Base-by-base conservation (phyloP, 192 early-diverging fungal genomes). In the Nowakowskiella sp. region DNA sequence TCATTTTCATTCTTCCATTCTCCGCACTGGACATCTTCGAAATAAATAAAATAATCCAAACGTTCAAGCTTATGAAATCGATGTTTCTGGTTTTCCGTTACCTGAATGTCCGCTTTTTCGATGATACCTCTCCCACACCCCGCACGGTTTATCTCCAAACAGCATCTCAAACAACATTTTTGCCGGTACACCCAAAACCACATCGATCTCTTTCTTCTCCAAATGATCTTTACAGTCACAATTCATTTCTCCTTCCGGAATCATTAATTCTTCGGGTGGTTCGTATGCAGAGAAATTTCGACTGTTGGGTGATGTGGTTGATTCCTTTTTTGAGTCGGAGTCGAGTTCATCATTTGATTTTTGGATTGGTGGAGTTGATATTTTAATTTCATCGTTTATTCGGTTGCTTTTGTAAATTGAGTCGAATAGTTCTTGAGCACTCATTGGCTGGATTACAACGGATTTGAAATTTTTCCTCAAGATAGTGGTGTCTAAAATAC, bases 221-320 rank as follows among this genome's bases (percentile, higher is more conserved):
- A 78, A 53, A 65, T 88, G 86, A 31, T 85, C 84, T 21, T 65
- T 49, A 58, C 86, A 88, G 7, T 70, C 70, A 46, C 86, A 88
- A 19, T 36, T 22, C 1, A 76, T 60, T 23, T 77, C 77, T 0
- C 50, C 65, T 6, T 62, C 44, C 1, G 85, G 85, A 13, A 34
- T 42, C 4, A 67, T 57, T 3, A 82, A 52, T 13, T 49, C 47
- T 13, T 65, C 36, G 7, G 85, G 84, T 23, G 79, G 58, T 2
- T 57, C 78, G 63, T 67, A 71, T 31, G 32, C 39, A 36, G 9
- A 21, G 4, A 57, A 16, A 55, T 29, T 33, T 10, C 9, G 9
- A 55, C 19, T 30, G 2, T 47, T 39, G 13, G 19, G 19, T 39
- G 13, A 19, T 39, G 36, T 39, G 13, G 36, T 39, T 13, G 19